Base-by-base conservation (phyloP, 2,329 filamentous ascomycete species). In the Diaporthe citriasiana region DNA sequence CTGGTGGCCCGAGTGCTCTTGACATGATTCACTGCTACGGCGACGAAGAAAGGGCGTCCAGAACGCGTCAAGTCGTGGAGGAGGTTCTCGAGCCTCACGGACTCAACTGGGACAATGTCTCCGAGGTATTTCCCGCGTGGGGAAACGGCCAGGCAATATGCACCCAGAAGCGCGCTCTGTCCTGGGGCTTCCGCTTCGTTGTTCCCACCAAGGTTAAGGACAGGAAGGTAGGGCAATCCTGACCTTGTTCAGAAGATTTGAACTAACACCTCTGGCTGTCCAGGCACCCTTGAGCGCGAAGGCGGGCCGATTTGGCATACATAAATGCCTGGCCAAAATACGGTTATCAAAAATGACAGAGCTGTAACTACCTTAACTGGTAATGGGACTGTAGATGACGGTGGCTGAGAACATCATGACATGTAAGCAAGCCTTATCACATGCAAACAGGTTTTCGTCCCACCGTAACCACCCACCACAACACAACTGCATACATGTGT, bases 131-230 rank as follows among this genome's bases (percentile, higher is more conserved):
- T 4, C 63, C 63, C 8, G 63, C 63, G 0, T 68, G 47, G 63
- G 47, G 63, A 17, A 25, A 38, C 13, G 63, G 63, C 63, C 63
- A 68, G n/a, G 63, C 63, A 15, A 53, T 68, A 22, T 68, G 53
- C 47, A 68, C n/a, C 1, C 63, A 68, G 63, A 68, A 53, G 63
- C 47, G 63, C n/a, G 8, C 47, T 50, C 45, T 53, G 8, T 68
- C 63, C 8, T 68, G 47, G 63, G 63, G 30, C 47, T 68, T 68
- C n/a, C 47, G 63, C 30, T 68, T 68, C 30, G 47, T 68, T 5
- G 15, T 68, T 13, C 8, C n/a, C 1, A 68, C 63, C 47, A 53
- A 40, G 47, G 7, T 53, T 9, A 68, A 53, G 33, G 63, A 53
- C 33, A 53, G 47, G 40, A 68, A 53, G 33, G 63, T 68, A 30